Conservation (phyloP, 495 filamentous ascomycete species). For the Penicillium simplicissimum region DNA sequence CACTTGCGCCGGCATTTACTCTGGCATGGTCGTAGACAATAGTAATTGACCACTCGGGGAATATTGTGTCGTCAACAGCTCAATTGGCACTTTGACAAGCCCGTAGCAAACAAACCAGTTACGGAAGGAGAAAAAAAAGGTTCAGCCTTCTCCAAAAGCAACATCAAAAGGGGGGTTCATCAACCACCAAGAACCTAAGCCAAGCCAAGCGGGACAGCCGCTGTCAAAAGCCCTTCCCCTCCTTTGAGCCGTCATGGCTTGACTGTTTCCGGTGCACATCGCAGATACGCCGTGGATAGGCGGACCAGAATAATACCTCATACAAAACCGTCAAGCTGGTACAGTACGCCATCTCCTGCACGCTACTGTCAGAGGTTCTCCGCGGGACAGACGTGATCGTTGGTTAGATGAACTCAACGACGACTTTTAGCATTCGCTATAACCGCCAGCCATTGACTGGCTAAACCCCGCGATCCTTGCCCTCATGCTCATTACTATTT, state of each 20-base stretch:
- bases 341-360: conserved; percentile 1
- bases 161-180: neutral
- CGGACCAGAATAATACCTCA: conserved; percentile 29
- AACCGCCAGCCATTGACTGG: neutral
- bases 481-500: neutral
- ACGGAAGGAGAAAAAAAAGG: neutral
- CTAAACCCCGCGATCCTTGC: neutral
- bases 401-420: neutral
- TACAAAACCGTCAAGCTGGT: conserved; percentile 8
- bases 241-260: conserved; percentile 7
- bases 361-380: neutral
- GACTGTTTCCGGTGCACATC: conserved; percentile 14
- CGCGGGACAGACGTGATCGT: neutral
- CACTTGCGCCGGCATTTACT: neutral
- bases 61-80: neutral
- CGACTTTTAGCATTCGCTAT: neutral
- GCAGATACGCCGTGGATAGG: conserved; percentile 13
- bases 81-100: neutral
- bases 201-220: conserved; percentile 21
- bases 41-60: neutral
- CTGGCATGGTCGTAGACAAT: neutral
- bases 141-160: neutral
- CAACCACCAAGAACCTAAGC: neutral
- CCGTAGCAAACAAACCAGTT: neutral
- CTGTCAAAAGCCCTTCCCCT: conserved; percentile 9